Base-by-base conservation (phyloP, 2,329 filamentous ascomycete genomes). In the Thelonectria olida region DNA sequence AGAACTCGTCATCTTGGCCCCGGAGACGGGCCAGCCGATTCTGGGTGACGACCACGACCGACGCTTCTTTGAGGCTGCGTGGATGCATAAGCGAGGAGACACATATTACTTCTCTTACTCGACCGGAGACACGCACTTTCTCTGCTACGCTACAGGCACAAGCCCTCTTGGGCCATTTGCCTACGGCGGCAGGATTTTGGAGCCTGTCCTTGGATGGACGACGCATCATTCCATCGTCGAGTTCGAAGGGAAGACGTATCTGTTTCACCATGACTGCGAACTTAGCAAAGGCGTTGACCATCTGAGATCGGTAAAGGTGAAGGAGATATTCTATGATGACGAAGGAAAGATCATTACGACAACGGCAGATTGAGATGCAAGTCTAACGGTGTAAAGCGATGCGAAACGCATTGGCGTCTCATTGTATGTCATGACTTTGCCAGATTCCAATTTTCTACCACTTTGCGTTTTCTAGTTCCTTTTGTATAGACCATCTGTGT, bases 201-300 rank as follows among this genome's bases (percentile, higher is more conserved):
- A 93, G 80, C 91, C 91, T 0, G 91, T 94, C 5, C 75, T 91
- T 23, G 91, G 91, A 1, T 94, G 91, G 91, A 93, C 91, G 42
- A 94, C 91, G 55, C 91, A 93, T 77, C 91, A 93, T 75, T 91
- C 88, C 3, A 90, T 94, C 67, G 89, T 90, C 9, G 90, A 93
- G 80, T 92, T 91, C 72, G 74, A 86, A 76, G 89, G 85, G 4
- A 85, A 83, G 65, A 93, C 90, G 86, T 93, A 87, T 76, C 74
- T 94, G 58, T 93, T 93, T 74, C 88, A 93, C 74, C 91, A 93
- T 73, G 91, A 93, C 78, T 88, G 88, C 61, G 85, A 87, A 72
- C 74, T 92, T 57, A 91, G 88, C 54, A 81, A 83, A 15, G 90
- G 90, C 0, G 86, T 91, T 53, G 87, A 90, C 71, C 91, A 94